These are phyloP conservation scores for Combretum micranthum DNA, from an alignment of 345 rosid species.

Conservation along the genomic window DNA sequence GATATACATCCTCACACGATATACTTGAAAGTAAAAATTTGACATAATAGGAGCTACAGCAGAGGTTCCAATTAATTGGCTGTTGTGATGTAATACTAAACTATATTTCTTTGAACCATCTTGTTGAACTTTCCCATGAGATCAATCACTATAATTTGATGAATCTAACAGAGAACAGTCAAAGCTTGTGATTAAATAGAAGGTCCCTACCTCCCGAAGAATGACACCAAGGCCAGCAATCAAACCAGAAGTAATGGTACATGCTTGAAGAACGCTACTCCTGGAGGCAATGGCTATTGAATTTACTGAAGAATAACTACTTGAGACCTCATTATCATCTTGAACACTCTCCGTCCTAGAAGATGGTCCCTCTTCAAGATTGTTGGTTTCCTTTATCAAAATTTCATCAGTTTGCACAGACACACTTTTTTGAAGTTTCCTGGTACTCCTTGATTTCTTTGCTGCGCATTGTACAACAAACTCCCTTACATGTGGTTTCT, in stretches of 20 bases:
- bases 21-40: too few relatives aligned
- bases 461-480: slow-evolving; percentile 42
- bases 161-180: not conserved
- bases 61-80: too few relatives aligned
- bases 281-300: slow-evolving; percentile 37
- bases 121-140: not conserved
- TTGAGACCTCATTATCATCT: slow-evolving; percentile 7
- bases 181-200: not conserved
- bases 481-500: not conserved
- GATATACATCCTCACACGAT: too few relatives aligned
- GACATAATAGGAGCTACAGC: too few relatives aligned
- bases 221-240: slow-evolving; percentile 58
- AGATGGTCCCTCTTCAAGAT: slow-evolving; percentile 18
- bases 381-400: slow-evolving; percentile 13
- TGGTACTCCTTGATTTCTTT: slow-evolving; percentile 32
- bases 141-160: not conserved
- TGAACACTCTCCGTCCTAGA: slow-evolving; percentile 18
- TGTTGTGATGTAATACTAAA: too few relatives aligned
- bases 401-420: slow-evolving; percentile 9
- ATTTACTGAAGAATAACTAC: slow-evolving; percentile 11
- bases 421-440: slow-evolving; percentile 2
- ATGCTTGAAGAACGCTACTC: slow-evolving; percentile 70
- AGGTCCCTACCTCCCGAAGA: slow-evolving; percentile 50
- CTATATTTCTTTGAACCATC: too few relatives aligned
- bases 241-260: slow-evolving; percentile 61